phyloP scores from a whole-genome alignment of 2,329 filamentous ascomycete species.

The Trichoderma citrinoviride region DNA sequence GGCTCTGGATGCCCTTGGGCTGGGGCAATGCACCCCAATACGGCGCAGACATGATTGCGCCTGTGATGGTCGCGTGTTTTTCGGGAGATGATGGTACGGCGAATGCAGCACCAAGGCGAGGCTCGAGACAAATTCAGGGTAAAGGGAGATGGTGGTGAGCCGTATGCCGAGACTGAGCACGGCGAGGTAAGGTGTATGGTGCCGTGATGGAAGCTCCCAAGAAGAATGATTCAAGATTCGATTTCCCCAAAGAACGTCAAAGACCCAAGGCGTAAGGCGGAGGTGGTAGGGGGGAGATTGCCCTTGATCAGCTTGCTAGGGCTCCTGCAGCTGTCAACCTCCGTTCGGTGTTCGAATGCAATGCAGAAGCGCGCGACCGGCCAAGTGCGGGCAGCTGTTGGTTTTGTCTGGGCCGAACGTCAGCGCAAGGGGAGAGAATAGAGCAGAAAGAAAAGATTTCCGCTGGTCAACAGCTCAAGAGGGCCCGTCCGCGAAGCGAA shows the following conservation, averaged over 20 bases:
- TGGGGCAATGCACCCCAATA: slow-evolving; percentile 60
- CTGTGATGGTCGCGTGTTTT: not conserved
- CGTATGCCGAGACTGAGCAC: not conserved
- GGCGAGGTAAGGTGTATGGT: not conserved
- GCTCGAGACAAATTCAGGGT: not conserved
- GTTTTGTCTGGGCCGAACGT: not conserved
- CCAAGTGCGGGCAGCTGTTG: not conserved
- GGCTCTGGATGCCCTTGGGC: slow-evolving; percentile 42
- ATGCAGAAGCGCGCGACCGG: slow-evolving; percentile 2
- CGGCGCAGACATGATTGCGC: slow-evolving; percentile 43
- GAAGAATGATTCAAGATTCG: not conserved
- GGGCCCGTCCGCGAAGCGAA: slow-evolving; percentile 12
- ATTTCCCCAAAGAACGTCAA: not conserved
- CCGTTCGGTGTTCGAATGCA: not conserved
- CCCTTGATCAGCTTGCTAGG: not conserved
- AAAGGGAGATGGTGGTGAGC: not conserved
- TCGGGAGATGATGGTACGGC: not conserved
- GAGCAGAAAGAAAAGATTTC: not conserved
- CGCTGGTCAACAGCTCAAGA: not conserved
- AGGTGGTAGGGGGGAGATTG: not conserved
- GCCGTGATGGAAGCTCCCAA: not conserved
- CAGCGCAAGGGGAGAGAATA: not conserved
- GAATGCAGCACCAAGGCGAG: not conserved
- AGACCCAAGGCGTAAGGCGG: not conserved
- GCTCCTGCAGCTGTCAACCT: slow-evolving; percentile 8